These are phyloP conservation scores for Lactarius sp. DNA, from an alignment of 768 basidiomycete genomes.

Conservation along the genomic window DNA sequence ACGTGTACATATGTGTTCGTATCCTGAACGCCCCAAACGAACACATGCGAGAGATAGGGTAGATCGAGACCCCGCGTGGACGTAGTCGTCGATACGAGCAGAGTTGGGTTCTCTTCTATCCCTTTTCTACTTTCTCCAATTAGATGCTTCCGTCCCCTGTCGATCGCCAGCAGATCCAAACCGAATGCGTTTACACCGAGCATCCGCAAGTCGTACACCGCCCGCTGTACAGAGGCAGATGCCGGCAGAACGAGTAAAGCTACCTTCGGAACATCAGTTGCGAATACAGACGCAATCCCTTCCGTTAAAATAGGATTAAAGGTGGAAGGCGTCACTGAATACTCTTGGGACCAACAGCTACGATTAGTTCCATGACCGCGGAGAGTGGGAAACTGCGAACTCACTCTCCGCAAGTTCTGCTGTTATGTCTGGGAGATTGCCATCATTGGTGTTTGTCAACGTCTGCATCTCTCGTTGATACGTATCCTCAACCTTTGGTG, in stretches of 20 bases:
- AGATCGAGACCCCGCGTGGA: conserved; percentile 72
- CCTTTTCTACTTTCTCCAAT: conserved; percentile 29
- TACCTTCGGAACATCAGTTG: conserved; percentile 62
- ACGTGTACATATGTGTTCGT: conserved; percentile 65
- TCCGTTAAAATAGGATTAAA: conserved; percentile 57
- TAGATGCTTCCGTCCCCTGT: conserved; percentile 39
- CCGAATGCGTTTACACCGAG: conserved; percentile 64
- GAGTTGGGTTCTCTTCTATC: conserved; percentile 47
- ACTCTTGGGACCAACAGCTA: conserved; percentile 35
- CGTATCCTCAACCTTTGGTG: conserved; percentile 30
- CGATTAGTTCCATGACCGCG: conserved; percentile 3
- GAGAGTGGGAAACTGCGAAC: neutral
- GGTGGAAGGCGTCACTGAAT: conserved; percentile 43
- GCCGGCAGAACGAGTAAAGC: conserved; percentile 68
- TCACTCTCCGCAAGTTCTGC: conserved; percentile 16
- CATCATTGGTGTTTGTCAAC: neutral
- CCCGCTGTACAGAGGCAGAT: conserved; percentile 53
- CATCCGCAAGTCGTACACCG: conserved; percentile 56
- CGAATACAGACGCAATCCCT: conserved; percentile 64
- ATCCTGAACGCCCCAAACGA: conserved; percentile 60
- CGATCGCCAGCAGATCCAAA: conserved; percentile 47
- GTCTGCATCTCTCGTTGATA: conserved; percentile 16
- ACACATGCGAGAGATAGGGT: conserved; percentile 67
- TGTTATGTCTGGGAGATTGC: conserved; percentile 12
- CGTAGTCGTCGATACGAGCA: conserved; percentile 66